Evolutionary conservation across 352 stramenopile species (phyloP).

Genomic region (Pythium guiyangense): DNA sequence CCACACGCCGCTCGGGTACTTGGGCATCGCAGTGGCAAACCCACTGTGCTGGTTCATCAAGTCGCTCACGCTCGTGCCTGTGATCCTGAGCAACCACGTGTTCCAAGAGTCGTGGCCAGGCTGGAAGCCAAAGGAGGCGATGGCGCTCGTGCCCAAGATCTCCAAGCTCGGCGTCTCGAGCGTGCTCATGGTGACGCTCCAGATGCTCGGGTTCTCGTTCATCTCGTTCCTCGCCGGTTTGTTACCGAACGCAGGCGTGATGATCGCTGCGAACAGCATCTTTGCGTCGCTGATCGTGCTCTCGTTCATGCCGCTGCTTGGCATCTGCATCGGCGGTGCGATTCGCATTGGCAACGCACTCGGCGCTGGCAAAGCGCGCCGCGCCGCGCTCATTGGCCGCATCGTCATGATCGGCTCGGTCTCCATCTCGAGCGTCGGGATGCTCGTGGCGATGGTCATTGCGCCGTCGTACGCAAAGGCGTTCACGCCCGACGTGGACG

Average conservation of each 20-base stretch:
- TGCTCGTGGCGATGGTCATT: conserved; percentile 15
- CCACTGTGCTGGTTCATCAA: conserved; percentile 24
- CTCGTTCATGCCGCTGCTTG: conserved; percentile 25
- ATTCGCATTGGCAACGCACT: conserved; percentile 33
- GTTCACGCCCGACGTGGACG: conserved; percentile 13
- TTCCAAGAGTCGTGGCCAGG: conserved; percentile 20
- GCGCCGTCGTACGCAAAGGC: conserved; percentile 10
- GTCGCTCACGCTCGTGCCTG: conserved; percentile 15
- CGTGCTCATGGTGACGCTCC: conserved; percentile 13
- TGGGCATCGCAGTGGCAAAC: conserved; percentile 24
- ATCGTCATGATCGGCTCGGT: conserved; percentile 16
- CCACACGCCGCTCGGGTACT: too few species aligned
- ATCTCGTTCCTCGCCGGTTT: conserved; percentile 21
- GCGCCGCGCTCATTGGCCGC: conserved; percentile 16
- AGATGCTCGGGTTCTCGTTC: too few species aligned
- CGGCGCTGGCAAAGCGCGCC: conserved; percentile 19
- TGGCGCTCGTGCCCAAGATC: conserved; percentile 15
- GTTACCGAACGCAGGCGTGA: conserved; percentile 23
- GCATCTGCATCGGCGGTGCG: conserved; percentile 23
- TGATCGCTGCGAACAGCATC: conserved; percentile 32
- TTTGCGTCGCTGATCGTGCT: conserved; percentile 25
- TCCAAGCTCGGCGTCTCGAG: conserved; percentile 12
- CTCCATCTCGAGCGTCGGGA: conserved; percentile 6
- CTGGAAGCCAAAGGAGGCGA: conserved; percentile 9
- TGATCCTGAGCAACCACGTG: conserved; percentile 18